phyloP scores from a whole-genome alignment of 2,329 filamentous ascomycete genomes.

The Alternaria longipes region DNA sequence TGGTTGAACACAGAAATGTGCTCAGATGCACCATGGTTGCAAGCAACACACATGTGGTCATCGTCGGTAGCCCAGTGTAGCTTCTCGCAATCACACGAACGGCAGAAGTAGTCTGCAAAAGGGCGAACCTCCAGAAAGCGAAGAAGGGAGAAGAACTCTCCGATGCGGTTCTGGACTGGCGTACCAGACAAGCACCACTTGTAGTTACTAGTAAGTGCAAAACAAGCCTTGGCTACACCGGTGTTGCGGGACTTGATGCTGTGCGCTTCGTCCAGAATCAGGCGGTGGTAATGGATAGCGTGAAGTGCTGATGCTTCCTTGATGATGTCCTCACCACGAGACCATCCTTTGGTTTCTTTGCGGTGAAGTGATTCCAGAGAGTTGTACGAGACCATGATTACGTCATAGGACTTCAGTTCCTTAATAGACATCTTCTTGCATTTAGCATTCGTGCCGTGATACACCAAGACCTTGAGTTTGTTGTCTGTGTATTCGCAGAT shows the following conservation, averaged over 20 bases:
- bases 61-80: slow-evolving; percentile 85
- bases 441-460: slow-evolving; percentile 86
- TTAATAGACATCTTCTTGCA: slow-evolving; percentile 78
- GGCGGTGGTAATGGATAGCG: slow-evolving; percentile 83
- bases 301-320: slow-evolving; percentile 83
- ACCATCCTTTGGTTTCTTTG: slow-evolving; percentile 91
- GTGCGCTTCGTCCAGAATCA: slow-evolving; percentile 95
- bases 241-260: slow-evolving; percentile 92
- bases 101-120: slow-evolving; percentile 95
- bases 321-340: slow-evolving; percentile 78
- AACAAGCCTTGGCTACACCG: slow-evolving; percentile 93
- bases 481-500: slow-evolving; percentile 78
- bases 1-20: slow-evolving; percentile 91
- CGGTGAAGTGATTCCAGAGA: slow-evolving; percentile 89
- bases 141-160: slow-evolving; percentile 94
- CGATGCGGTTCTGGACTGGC: slow-evolving; percentile 94
- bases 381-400: slow-evolving; percentile 97
- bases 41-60: slow-evolving; percentile 74
- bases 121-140: slow-evolving; percentile 89
- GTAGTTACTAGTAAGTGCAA: slow-evolving; percentile 84
- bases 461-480: slow-evolving; percentile 88
- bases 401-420: slow-evolving; percentile 83
- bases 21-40: slow-evolving; percentile 71
- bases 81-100: slow-evolving; percentile 79
- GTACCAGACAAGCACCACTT: slow-evolving; percentile 97